Base-by-base conservation (phyloP, 306 rosid species). In the Dicorynia guianensis region DNA sequence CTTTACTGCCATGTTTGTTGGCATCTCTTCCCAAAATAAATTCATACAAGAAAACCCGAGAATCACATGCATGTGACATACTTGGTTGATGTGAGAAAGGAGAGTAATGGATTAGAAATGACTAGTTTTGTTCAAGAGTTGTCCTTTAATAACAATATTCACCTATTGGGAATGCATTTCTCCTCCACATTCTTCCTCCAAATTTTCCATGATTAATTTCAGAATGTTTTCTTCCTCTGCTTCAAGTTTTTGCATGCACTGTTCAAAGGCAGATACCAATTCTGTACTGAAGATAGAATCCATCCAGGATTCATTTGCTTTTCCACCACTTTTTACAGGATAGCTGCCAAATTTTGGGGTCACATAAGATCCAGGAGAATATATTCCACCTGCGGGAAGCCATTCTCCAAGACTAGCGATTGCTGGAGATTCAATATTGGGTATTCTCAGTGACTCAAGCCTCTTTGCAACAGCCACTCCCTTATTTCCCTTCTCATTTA, bases 281-380 rank as follows among this genome's bases (percentile, higher is more conserved):
- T 83, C 87, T 66, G 87, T 84, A 72, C 83, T 86, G 15, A 86
- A 83, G 42, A 80, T 49, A 39, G 71, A 66, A 59, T 75, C 80
- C 39, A 78, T 76, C 50, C 30, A 25, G 6, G 81, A 67, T 64
- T 68, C 85, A 52, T 35, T 64, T 73, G 4, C 79, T 80, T 42
- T 82, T 7, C 34, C 36, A 50, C 11, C 11, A 49, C 7, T 50
- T 8, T 14, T 44, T n/a, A 55, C 48, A 67, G 82, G 62, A 62
- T 75, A 81, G 76, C 73, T 83, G 2, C 90, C 90, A 49, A 86
- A 80, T 77, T 80, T 83, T 34, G 89, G 89, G 38, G 89, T 86
- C 67, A 86, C 58, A 76, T 86, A 80, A 61, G 85, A 62, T 50
- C 74, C 85, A 46, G 79, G 78, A 77, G 83, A 79, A 60, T 85